These are phyloP conservation scores for Thalassiosira mediterranea DNA, from an alignment of 352 stramenopile genomes.

Conservation along the genomic window DNA sequence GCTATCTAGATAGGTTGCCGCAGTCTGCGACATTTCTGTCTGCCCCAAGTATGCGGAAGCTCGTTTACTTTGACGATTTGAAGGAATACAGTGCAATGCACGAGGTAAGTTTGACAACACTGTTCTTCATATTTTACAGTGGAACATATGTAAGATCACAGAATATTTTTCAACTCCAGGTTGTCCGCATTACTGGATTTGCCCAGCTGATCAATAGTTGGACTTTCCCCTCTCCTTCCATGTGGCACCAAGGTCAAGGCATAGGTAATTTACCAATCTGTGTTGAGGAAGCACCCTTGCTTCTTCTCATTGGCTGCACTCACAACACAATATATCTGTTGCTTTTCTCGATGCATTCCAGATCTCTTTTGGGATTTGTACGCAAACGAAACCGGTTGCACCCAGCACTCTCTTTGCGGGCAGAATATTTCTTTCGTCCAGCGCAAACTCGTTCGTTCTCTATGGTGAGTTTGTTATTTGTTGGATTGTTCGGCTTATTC, in stretches of 20 bases:
- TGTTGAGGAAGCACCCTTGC: too few relatives aligned
- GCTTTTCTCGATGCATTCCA: too few relatives aligned
- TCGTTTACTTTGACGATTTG: constrained; percentile 67
- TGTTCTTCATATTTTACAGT: background rate
- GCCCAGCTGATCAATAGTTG: constrained; percentile 10
- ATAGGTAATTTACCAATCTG: too few relatives aligned
- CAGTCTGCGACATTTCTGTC: constrained; percentile 46
- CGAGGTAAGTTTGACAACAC: too few relatives aligned
- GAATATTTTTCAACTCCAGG: too few relatives aligned
- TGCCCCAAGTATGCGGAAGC: constrained; percentile 21
- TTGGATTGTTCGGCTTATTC: background rate
- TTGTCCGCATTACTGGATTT: constrained; percentile 55
- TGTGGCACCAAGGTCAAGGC: constrained; percentile 54
- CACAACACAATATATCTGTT: too few relatives aligned
- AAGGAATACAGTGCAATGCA: constrained; percentile 52
- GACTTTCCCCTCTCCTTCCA: constrained; percentile 48
- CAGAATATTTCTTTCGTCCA: constrained; percentile 55
- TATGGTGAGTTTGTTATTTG: constrained; percentile 30
- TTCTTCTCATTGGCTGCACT: too few relatives aligned
- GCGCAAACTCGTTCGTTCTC: constrained; percentile 53
- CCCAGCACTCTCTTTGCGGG: constrained; percentile 38
- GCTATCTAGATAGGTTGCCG: constrained; percentile 6
- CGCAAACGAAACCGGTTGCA: constrained; percentile 54
- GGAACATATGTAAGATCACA: too few relatives aligned
- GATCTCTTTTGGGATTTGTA: constrained; percentile 69